Percentiles rank a stretch among this genome's conserved stretches.
Evolutionary conservation across 2,329 filamentous ascomycete genomes (phyloP).

Genomic region (Aspergillus phoenicis): DNA sequence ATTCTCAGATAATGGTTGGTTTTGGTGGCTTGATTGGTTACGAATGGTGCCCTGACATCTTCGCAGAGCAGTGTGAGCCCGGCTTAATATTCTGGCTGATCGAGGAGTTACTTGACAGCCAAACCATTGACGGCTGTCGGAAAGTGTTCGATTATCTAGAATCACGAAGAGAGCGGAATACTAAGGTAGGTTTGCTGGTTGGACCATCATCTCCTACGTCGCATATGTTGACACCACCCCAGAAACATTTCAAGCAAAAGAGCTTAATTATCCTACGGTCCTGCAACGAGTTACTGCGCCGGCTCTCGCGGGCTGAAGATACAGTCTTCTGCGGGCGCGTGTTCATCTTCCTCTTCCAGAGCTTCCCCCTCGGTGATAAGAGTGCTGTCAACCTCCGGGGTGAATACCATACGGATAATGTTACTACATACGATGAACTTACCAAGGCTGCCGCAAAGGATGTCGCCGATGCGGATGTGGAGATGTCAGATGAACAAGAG

Average conservation of each 20-base stretch:
- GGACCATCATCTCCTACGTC: not conserved
- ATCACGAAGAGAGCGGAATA: conserved; percentile 85
- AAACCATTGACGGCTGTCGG: conserved; percentile 89
- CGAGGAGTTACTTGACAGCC: conserved; percentile 93
- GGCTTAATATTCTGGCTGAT: conserved; percentile 86
- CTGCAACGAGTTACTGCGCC: conserved; percentile 91
- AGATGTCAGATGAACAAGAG: conserved; percentile 50
- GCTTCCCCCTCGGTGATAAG: conserved; percentile 92
- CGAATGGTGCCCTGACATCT: conserved; percentile 24
- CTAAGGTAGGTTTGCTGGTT: conserved; percentile 55
- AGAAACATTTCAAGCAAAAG: conserved; percentile 76
- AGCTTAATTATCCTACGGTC: conserved; percentile 86
- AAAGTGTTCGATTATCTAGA: conserved; percentile 94
- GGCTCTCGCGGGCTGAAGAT: conserved; percentile 93
- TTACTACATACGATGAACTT: conserved; percentile 76
- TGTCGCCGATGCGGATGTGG: conserved; percentile 67
- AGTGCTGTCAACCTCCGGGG: conserved; percentile 96
- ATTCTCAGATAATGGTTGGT: conserved; percentile 77
- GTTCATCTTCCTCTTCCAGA: conserved; percentile 98
- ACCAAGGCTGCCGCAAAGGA: conserved; percentile 38
- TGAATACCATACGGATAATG: conserved; percentile 94
- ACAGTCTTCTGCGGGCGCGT: conserved; percentile 96
- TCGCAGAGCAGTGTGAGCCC: conserved; percentile 65
- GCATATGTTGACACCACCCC: conserved; percentile 26
- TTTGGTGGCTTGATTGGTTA: conserved; percentile 20